phyloP scores from a whole-genome alignment of 805 yeast species.

The Wickerhamomyces subpelliculosus region DNA sequence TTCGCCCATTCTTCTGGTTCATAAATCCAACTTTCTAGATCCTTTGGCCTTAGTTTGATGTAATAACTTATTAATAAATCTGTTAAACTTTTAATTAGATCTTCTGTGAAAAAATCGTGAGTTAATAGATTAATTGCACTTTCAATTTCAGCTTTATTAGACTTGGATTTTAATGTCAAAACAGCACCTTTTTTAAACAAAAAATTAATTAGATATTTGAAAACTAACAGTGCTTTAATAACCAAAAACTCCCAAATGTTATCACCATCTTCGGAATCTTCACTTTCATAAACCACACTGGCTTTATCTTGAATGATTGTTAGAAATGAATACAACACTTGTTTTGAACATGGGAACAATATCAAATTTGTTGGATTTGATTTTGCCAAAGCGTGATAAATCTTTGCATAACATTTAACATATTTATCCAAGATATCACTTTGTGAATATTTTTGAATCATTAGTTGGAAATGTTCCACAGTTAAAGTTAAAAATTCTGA shows the following conservation, averaged over 20 bases:
- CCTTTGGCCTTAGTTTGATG: slow-evolving; percentile 64
- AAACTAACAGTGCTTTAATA: slow-evolving; percentile 54
- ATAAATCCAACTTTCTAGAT: slow-evolving; percentile 70
- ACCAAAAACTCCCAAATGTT: slow-evolving; percentile 77
- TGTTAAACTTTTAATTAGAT: slow-evolving; percentile 49
- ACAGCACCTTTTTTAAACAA: slow-evolving; percentile 62
- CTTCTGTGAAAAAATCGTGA: slow-evolving; percentile 49
- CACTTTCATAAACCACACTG: slow-evolving; percentile 40
- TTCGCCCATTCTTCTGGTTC: slow-evolving; percentile 94
- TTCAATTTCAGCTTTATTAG: slow-evolving; percentile 58
- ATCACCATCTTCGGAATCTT: slow-evolving; percentile 38
- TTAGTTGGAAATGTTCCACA: slow-evolving; percentile 50
- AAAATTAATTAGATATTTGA: slow-evolving; percentile 59
- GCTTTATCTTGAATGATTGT: slow-evolving; percentile 60
- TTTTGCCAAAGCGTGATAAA: slow-evolving; percentile 53
- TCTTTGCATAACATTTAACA: slow-evolving; percentile 67
- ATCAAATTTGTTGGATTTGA: slow-evolving; percentile 66
- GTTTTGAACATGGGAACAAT: slow-evolving; percentile 54
- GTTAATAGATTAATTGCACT: slow-evolving; percentile 47
- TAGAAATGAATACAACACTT: slow-evolving; percentile 55
- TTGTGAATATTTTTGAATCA: slow-evolving; percentile 49
- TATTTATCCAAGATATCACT: slow-evolving; percentile 52
- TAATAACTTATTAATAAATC: slow-evolving; percentile 69
- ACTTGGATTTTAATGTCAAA: slow-evolving; percentile 49
- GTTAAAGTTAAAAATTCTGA: slow-evolving; percentile 53